Evolutionary conservation across 2,329 filamentous ascomycete genomes (phyloP).

Genomic region (Aspergillus transmontanensis): DNA sequence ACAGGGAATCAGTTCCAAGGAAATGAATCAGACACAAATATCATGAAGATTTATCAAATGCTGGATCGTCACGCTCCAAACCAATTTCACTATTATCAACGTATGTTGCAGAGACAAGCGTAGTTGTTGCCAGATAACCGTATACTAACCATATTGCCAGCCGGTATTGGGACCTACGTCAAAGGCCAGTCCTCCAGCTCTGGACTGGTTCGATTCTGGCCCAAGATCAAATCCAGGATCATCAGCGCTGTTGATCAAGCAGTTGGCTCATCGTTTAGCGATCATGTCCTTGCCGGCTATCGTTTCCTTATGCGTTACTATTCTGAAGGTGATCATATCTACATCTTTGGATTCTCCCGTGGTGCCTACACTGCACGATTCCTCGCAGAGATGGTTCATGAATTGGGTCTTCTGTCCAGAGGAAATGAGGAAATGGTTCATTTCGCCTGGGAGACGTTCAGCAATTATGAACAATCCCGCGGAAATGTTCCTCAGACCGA

Average conservation of each 20-base stretch:
- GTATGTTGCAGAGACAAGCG: background rate
- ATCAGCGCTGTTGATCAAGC: conserved; percentile 7
- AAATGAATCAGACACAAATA: conserved; percentile 54
- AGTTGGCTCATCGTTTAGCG: conserved; percentile 43
- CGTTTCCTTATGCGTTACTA: conserved; percentile 60
- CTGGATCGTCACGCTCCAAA: conserved; percentile 35
- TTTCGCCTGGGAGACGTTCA: conserved; percentile 47
- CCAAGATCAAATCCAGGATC: conserved; percentile 6
- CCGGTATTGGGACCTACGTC: conserved; percentile 9
- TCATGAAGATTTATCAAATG: conserved; percentile 52
- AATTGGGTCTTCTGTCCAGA: conserved; percentile 52
- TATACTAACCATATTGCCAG: background rate
- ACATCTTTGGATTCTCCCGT: conserved; percentile 58
- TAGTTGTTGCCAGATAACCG: background rate
- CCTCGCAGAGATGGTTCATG: conserved; percentile 55
- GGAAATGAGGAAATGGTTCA: conserved; percentile 59
- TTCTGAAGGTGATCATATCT: conserved; percentile 53
- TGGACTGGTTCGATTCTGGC: background rate
- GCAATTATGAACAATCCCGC: conserved; percentile 35
- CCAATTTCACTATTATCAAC: conserved; percentile 13
- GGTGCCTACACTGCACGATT: conserved; percentile 58
- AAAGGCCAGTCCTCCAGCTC: conserved; percentile 8
- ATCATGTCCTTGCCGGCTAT: conserved; percentile 57
- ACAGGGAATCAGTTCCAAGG: conserved; percentile 33
- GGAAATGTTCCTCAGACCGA: conserved; percentile 26